phyloP scores from a whole-genome alignment of 2,329 filamentous ascomycete genomes.

The Beauveria sp. region DNA sequence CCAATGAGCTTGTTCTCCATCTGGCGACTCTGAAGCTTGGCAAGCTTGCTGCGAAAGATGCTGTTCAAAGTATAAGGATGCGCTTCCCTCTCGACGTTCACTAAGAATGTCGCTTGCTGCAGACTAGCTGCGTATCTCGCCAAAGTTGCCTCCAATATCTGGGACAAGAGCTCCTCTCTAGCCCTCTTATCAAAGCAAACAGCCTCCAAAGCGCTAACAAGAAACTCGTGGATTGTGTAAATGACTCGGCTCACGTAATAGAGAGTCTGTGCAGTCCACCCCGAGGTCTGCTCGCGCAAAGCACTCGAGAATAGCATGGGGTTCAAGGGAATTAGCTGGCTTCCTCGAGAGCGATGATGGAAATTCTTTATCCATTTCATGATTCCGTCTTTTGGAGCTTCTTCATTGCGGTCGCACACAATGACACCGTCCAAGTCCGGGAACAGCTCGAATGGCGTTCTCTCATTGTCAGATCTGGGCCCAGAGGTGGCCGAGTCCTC shows the following conservation, averaged over 20 bases:
- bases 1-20: constrained; percentile 9
- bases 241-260: constrained; percentile 22
- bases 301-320: constrained; percentile 15
- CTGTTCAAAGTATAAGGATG: constrained; percentile 24
- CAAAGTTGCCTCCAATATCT: constrained; percentile 16
- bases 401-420: background rate
- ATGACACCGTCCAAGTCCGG: constrained; percentile 11
- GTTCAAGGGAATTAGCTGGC: constrained; percentile 19
- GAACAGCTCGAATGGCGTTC: background rate
- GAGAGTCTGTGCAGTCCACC: constrained; percentile 21
- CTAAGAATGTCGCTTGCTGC: constrained; percentile 18
- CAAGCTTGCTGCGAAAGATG: constrained; percentile 16
- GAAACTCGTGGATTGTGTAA: constrained; percentile 22
- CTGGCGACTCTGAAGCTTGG: background rate
- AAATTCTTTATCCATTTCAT: constrained; percentile 17
- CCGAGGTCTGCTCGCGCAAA: constrained; percentile 22
- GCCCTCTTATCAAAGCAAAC: constrained; percentile 17
- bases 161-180: constrained; percentile 16
- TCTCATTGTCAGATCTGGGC: background rate
- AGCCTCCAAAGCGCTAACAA: constrained; percentile 12
- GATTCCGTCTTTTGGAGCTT: constrained; percentile 12
- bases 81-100: constrained; percentile 20
- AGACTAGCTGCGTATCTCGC: constrained; percentile 19
- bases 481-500: too few relatives aligned
- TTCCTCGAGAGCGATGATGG: constrained; percentile 18